Evolutionary conservation across 2,329 filamentous ascomycete species (phyloP), one percentile per base, ranked within the genome.

Genomic region (Xylariaceae sp.): DNA sequence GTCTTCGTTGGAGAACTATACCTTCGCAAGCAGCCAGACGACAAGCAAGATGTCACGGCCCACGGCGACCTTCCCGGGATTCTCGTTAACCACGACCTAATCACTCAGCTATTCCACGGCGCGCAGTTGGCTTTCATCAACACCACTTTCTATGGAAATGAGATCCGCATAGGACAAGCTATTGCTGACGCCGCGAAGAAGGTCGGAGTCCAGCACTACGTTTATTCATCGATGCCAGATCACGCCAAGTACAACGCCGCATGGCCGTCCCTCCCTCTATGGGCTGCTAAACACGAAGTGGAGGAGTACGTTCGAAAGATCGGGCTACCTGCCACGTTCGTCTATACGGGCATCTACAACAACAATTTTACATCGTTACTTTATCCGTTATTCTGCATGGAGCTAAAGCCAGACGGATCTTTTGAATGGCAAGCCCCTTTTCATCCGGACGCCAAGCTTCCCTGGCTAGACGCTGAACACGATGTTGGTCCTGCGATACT

Each of bases 191-290:
- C 91, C 11, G 93, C 93, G 47, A 93, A 94, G 72, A 86, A 82
- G 64, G 89, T 88, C 32, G 86, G 89, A 43, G 84, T 97, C 40
- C 85, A 92, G 65, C 94, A 97, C 73, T 97, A 92, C 72, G 84
- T 99, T 70, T 99, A 97, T 76, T 96, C 91, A 63, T 95, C 91
- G 67, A 96, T 97, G 92, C 93, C 94, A 3, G 92, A 97, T 66
- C 92, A 97, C 72, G 87, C 88, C 13, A 84, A 88, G 35, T 92
- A 92, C 73, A 85, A 89, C 58, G 76, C 85, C 23, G 70, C 74
- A 41, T 96, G 92, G 91, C 91, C 88, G 37, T 87, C 89, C 1
- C 76, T 97, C 44, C 94, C 94, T 0, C 81, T 96, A 47, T 99
- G 94, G 93, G 86, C 89, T 4, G 87, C 88, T 57, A 99, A 99